A percentile compares a stretch with the other conserved stretches of the same genome.
These are phyloP conservation scores for Cordyceps cicadae DNA, from an alignment of 2,329 filamentous ascomycete species.

Conservation along the genomic window DNA sequence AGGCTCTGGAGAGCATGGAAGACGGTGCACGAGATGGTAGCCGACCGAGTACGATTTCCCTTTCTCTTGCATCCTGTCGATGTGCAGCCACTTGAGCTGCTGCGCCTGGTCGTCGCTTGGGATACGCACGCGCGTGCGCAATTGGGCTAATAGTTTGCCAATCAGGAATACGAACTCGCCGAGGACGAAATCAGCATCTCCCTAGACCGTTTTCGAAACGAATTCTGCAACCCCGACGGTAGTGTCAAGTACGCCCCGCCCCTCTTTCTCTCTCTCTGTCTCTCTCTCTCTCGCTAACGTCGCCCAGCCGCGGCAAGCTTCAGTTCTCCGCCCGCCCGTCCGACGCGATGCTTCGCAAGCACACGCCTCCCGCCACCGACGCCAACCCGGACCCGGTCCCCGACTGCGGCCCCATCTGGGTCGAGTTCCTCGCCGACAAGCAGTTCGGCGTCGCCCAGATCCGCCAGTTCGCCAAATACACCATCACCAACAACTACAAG, in stretches of 20 bases:
- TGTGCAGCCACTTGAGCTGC: neutral
- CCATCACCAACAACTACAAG: conserved; percentile 71
- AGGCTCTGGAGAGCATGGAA: conserved; percentile 90
- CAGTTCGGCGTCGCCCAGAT: conserved; percentile 87
- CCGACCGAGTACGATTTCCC: conserved; percentile 62
- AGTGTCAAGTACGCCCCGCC: conserved; percentile 55
- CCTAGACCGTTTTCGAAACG: conserved; percentile 67
- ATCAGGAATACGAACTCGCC: conserved; percentile 82
- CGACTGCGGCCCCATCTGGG: conserved; percentile 80
- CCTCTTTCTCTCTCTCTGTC: neutral
- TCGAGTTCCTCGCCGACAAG: conserved; percentile 80
- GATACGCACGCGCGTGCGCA: neutral
- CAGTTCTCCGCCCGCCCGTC: conserved; percentile 82
- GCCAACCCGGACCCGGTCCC: conserved; percentile 61
- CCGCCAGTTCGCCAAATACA: conserved; percentile 77
- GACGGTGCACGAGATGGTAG: conserved; percentile 91
- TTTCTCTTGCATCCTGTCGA: too few relatives aligned
- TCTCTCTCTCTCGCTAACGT: neutral
- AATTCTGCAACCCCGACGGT: conserved; percentile 66
- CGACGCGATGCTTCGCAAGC: conserved; percentile 74
- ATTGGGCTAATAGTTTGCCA: neutral
- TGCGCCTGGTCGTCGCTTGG: neutral
- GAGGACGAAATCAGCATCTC: conserved; percentile 84
- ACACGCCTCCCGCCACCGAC: conserved; percentile 63
- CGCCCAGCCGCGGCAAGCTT: conserved; percentile 68